Evolutionary conservation across 306 rosid species (phyloP).

Genomic region (Prunus mongolica): DNA sequence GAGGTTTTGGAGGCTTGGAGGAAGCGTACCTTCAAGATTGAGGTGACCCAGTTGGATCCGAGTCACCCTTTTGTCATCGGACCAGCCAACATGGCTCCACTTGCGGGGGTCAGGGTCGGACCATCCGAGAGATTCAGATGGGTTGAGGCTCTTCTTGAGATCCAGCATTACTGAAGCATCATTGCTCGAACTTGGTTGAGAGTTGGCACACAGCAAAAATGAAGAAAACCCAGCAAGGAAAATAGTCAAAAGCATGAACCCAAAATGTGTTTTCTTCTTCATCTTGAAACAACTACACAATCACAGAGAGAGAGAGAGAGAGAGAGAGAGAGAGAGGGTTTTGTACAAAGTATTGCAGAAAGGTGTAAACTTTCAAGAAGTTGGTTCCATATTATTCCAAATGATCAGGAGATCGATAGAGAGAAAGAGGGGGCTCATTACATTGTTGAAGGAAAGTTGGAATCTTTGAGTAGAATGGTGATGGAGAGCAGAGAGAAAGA

Average conservation of each 20-base stretch:
- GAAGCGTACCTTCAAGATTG: slow-evolving; percentile 53
- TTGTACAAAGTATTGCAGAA: neutral
- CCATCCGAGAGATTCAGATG: slow-evolving; percentile 51
- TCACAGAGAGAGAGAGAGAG: neutral
- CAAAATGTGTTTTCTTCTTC: slow-evolving; percentile 26
- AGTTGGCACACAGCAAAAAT: slow-evolving; percentile 11
- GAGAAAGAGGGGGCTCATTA: neutral
- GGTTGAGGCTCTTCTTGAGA: slow-evolving; percentile 49
- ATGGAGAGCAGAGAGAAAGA: neutral
- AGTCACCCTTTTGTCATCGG: slow-evolving; percentile 38
- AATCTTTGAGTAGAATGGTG: neutral
- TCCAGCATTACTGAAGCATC: slow-evolving; percentile 56
- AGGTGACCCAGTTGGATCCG: slow-evolving; percentile 69
- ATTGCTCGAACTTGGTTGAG: slow-evolving; percentile 41
- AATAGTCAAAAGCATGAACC: slow-evolving; percentile 16
- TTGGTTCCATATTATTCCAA: neutral
- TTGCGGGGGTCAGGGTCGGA: slow-evolving; percentile 56
- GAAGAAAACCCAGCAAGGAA: slow-evolving; percentile 28
- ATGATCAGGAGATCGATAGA: neutral
- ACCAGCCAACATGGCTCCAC: slow-evolving; percentile 50
- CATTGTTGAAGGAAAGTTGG: neutral
- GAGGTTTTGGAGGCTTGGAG: slow-evolving; percentile 38
- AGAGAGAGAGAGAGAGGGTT: slow-evolving; percentile 5
- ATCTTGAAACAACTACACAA: neutral
- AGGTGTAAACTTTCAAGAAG: neutral